Base-by-base conservation (phyloP, 140 eudicot species). In the Erigeron philadelphicus region DNA sequence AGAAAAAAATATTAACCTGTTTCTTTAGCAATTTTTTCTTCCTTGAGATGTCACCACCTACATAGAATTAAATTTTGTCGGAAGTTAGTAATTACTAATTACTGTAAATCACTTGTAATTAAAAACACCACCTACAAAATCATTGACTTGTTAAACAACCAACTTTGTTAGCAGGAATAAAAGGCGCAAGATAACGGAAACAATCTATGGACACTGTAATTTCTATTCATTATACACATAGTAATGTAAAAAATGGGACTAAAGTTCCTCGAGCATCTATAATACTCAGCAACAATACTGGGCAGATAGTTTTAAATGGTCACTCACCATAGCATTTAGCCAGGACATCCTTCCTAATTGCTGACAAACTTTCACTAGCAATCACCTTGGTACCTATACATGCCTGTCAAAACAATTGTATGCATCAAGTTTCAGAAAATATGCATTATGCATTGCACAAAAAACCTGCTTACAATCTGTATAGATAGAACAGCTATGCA, bases 31-130 rank as follows among this genome's bases (percentile, higher is more conserved):
- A 77, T 66, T 92, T 92, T 90, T 88, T 92, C 85, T 92, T 92
- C 71, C 98, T 79, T 13, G 96, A 64, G 71, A 92, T 92, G 84
- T 92, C 98, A 66, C 98, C 98, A 76, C 98, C 98, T 92, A 79
- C 65, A 86, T 6, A 70, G 47, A 16, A 71, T 70, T 64, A 31
- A 13, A 48, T 35, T 59, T 61, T 31, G 38, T 31, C 0, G 13
- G n/a, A 75, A 1, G 6, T 31, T 61, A 70, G 42, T 56, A 48
- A 47, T 16, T 23, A 56, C 31, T 59, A 3, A 49, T 25, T 41
- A 18, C 13, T 40, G 42, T 16, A 54, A 6, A 38, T 52, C 47
- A 31, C n/a, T 16, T n/a, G 5, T 25, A 48, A 48, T 9, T 16
- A 4, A 53, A 53, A 55, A 17, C 61, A 9, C 17, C 9, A 17